Conservation (phyloP, 2,329 filamentous ascomycete genomes). For the Cladosporium sp. region DNA sequence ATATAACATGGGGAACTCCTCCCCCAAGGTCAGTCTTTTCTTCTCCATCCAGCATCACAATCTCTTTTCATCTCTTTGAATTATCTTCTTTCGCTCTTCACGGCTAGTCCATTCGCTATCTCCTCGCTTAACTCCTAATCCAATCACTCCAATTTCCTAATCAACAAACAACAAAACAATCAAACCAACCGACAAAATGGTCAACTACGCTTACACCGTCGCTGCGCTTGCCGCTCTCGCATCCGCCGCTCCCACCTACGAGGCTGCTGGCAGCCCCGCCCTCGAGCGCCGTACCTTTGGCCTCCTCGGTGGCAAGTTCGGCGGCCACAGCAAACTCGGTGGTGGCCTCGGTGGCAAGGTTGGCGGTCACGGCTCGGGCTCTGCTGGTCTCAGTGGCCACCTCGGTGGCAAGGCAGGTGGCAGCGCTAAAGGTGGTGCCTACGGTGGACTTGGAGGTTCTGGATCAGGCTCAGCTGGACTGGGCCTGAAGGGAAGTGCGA, state of each 20-base stretch:
- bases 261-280: constrained; percentile 9
- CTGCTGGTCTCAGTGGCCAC: not conserved
- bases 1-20: constrained; percentile 2
- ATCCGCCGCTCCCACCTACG: constrained; percentile 7
- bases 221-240: constrained; percentile 7
- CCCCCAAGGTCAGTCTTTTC: not conserved
- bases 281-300: constrained; percentile 5
- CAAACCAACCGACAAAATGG: not conserved
- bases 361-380: not conserved
- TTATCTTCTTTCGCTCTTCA: constrained; percentile 1
- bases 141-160: not conserved
- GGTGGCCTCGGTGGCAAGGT: not conserved
- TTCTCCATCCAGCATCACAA: not conserved
- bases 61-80: constrained; percentile 5
- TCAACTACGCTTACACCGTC: constrained; percentile 11
- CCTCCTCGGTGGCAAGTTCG: too few relatives aligned
- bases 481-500: too few relatives aligned
- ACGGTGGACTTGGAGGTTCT: too few relatives aligned
- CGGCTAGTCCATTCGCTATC: not conserved
- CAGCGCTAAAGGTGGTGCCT: too few relatives aligned
- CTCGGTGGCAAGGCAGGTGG: too few relatives aligned
- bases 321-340: too few relatives aligned
- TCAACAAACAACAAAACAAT: not conserved
- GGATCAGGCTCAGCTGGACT: too few relatives aligned
- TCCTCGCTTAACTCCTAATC: not conserved